These are phyloP conservation scores for Suhomyces kunorum DNA, from an alignment of 1,139 yeast genomes.

Conservation along the genomic window DNA sequence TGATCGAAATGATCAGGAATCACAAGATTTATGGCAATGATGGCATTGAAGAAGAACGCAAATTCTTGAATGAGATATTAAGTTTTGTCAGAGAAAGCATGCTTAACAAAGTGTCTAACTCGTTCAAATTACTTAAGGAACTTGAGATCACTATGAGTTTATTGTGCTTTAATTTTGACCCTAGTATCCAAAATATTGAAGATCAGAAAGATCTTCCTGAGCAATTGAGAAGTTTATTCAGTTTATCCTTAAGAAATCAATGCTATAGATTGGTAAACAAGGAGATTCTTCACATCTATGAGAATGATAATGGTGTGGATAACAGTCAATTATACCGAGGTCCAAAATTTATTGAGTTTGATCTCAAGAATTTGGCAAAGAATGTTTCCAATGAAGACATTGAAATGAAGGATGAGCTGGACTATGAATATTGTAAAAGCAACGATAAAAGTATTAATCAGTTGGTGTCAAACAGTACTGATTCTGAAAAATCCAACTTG, in stretches of 20 bases:
- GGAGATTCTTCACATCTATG: conserved; percentile 38
- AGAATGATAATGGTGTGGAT: conserved; percentile 16
- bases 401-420: conserved; percentile 7
- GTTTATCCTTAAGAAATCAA: conserved; percentile 54
- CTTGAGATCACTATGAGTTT: conserved; percentile 72
- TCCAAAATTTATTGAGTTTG: conserved; percentile 22
- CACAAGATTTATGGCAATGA: conserved; percentile 36
- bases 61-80: conserved; percentile 57
- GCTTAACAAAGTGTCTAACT: conserved; percentile 55
- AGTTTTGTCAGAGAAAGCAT: conserved; percentile 62
- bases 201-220: conserved; percentile 52
- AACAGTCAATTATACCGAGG: conserved; percentile 21
- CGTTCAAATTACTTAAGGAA: conserved; percentile 56
- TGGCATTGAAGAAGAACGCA: conserved; percentile 34
- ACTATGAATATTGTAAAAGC: conserved; percentile 12
- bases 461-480: conserved; percentile 8
- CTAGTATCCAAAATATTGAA: conserved; percentile 31
- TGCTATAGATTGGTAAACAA: conserved; percentile 63
- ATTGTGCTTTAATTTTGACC: conserved; percentile 54
- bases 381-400: conserved; percentile 12
- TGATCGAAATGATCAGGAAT: conserved; percentile 63
- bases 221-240: conserved; percentile 51
- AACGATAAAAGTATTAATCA: conserved; percentile 15
- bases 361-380: conserved; percentile 15
- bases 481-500: conserved; percentile 13